These are phyloP conservation scores for Blastobotrys malaysiensis DNA, from an alignment of 1,139 yeast species.

Conservation along the genomic window DNA sequence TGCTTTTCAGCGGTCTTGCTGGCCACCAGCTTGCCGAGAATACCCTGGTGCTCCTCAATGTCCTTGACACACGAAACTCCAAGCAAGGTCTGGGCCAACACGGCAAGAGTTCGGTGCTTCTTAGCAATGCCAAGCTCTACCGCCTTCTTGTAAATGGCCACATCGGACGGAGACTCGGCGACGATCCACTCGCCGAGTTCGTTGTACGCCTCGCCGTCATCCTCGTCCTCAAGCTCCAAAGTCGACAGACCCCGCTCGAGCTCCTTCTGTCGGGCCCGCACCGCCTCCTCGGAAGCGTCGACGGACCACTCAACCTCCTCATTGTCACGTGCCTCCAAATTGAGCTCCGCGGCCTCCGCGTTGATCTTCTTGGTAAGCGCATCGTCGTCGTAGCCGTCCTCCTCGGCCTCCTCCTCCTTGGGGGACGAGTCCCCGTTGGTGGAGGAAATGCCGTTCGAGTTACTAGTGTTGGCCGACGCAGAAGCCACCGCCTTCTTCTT, in stretches of 20 bases:
- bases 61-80: constrained; percentile 72
- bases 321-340: constrained; percentile 43
- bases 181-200: constrained; percentile 90
- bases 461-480: constrained; percentile 89
- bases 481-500: constrained; percentile 67
- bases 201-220: constrained; percentile 44
- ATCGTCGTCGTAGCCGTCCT: constrained; percentile 61
- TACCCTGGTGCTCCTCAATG: constrained; percentile 71
- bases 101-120: constrained; percentile 78
- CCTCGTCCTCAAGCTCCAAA: constrained; percentile 39
- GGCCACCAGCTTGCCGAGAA: constrained; percentile 69
- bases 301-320: constrained; percentile 97
- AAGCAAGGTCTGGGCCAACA: constrained; percentile 84
- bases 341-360: constrained; percentile 61
- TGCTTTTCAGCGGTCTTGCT: constrained; percentile 32
- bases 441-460: constrained; percentile 36
- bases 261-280: constrained; percentile 85
- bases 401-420: constrained; percentile 30
- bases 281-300: constrained; percentile 96
- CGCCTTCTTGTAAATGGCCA: constrained; percentile 89
- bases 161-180: constrained; percentile 68
- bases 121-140: constrained; percentile 68
- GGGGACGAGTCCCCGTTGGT: constrained; percentile 20
- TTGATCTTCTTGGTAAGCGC: constrained; percentile 73
- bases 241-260: constrained; percentile 54